Evolutionary conservation across 2,329 filamentous ascomycete species (phyloP), one percentile per base, ranked within the genome.

Genomic region (Fusarium humuli): DNA sequence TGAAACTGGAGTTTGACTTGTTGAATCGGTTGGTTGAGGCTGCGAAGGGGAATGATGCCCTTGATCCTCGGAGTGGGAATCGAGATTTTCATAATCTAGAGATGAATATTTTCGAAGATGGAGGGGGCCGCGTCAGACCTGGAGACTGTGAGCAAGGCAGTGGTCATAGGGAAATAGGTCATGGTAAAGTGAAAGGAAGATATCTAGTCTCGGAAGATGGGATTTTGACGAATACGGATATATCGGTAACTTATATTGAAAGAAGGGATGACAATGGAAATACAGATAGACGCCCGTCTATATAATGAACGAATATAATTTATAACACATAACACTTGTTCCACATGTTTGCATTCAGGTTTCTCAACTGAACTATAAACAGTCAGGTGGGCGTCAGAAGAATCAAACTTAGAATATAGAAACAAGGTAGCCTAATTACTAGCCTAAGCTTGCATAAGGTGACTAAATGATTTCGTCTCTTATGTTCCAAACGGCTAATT

Each of bases 1-100:
- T 81, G 7, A 81, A 80, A 50, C 69, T 80, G n/a, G 79, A 81
- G 46, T 79, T 81, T 57, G 75, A 75, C 14, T 76, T 81, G 8
- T 72, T 81, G 34, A 81, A 80, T 57, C 75, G 73, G 2, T 54
- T 68, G 5, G 71, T 42, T 10, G 48, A 56, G 3, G 62, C 67
- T 7, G 63, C 55, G 3, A 46, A 66, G 16, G 63, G 63, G 6
- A 45, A 44, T 4, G 63, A 45, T 3, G 6, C n/a, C 1, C 16
- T 25, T 1, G 47, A 32, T 8, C 29, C 25, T 3, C 25, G 25
- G 6, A 22, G 20, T 9, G 47, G 42, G 6, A 44, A 45, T 25
- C 47, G 44, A 16, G 49, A 12, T 10, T 29, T 42, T 4, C 29
- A 30, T n/a, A 41, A 41, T 3, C 11, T 66, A 13, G 42, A n/a